Base-by-base conservation (phyloP, 2,329 filamentous ascomycete genomes). In the Bisporella sp. region DNA sequence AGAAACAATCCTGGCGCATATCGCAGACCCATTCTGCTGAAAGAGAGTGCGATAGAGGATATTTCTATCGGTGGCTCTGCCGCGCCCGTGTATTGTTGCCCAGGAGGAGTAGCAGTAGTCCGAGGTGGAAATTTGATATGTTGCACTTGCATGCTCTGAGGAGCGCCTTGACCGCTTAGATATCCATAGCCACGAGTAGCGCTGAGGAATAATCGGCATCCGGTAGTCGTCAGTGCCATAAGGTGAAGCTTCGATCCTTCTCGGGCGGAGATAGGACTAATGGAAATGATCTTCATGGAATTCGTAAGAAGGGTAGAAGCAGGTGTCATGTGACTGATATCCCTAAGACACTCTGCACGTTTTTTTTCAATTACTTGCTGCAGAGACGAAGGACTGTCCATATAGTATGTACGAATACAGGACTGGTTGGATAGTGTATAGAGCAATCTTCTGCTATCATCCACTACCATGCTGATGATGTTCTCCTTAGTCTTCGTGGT, bases 81-180 rank as follows among this genome's bases (percentile, higher is more conserved):
- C 51, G n/a, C 51, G 48, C 48, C 52, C 43, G 33, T 55, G 58
- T 57, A 50, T 53, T 57, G 57, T 61, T 55, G 54, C 54, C 48
- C 50, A 48, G 55, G 54, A 55, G 55, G 55, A 68, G 49, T 59
- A 29, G 54, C 57, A 45, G 50, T 64, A 43, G 52, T 58, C 39
- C 73, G 68, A 0, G 93, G 93, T 1, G 95, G 93, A 52, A 96
- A 95, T 64, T 93, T 95, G 68, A 99, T 89, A 63, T 95, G 93
- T 59, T 95, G 87, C n/a, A 96, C 83, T 68, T 96, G 91, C 89
- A 99, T 96, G 69, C 89, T 96, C 60, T 88, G 91, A 1, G 93
- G 91, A 0, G 87, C 83, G 51, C 49, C 72, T 69, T 49, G 71
- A 68, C 69, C 71, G 68, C 57, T 68, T 66, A 76, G 78, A 70